Conservation (phyloP, 2,329 filamentous ascomycete species). For the Cytospora paraplurivora region DNA sequence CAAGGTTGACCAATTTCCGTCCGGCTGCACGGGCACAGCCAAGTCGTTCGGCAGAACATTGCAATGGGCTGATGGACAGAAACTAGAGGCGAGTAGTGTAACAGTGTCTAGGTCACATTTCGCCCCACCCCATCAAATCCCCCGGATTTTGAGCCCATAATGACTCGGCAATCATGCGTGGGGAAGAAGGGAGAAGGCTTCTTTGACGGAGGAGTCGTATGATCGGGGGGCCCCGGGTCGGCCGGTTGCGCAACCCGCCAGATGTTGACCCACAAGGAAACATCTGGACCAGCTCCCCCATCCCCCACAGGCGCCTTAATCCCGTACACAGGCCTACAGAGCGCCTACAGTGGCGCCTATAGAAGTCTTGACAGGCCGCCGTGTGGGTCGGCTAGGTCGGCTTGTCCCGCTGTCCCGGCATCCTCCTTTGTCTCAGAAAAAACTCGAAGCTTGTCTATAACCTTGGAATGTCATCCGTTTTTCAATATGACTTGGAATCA, state of each 20-base stretch:
- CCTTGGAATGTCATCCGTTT: too few relatives aligned
- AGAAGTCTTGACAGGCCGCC: too few relatives aligned
- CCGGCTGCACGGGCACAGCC: conserved; percentile 4
- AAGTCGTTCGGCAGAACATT: conserved; percentile 14
- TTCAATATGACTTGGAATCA: too few relatives aligned
- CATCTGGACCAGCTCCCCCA: too few relatives aligned
- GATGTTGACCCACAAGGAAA: too few relatives aligned
- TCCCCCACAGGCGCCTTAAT: too few relatives aligned
- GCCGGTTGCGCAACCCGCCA: conserved; percentile 14
- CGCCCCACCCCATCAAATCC: conserved; percentile 10
- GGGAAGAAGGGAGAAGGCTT: background rate
- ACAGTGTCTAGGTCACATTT: conserved; percentile 23
- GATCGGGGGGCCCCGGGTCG: conserved; percentile 29
- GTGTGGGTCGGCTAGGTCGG: too few relatives aligned
- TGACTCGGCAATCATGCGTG: conserved; percentile 24
- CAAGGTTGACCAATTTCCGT: background rate
- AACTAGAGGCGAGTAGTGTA: conserved; percentile 18
- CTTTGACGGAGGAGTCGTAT: conserved; percentile 27
- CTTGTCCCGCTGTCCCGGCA: too few relatives aligned
- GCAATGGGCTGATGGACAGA: conserved; percentile 27
- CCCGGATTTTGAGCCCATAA: conserved; percentile 27
- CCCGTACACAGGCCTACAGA: too few relatives aligned
- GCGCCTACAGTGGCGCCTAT: too few relatives aligned
- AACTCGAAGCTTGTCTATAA: too few relatives aligned
- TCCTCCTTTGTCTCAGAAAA: too few relatives aligned